Evolutionary conservation across 2,329 filamentous ascomycete genomes (phyloP).

Genomic region (Claviceps sp.): DNA sequence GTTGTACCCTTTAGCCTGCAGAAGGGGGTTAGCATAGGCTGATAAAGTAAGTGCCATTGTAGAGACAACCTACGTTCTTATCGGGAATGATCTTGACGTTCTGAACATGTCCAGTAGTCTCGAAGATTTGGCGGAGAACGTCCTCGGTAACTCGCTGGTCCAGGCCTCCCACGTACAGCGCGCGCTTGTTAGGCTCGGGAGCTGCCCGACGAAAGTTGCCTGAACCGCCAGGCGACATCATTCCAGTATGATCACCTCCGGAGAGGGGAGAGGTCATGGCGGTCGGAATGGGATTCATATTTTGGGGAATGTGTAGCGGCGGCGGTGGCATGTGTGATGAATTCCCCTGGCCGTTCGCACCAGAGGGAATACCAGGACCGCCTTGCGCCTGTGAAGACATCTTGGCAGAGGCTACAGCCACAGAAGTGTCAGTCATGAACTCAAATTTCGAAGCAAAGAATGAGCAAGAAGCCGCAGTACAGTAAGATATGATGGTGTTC

Average conservation of each 20-base stretch:
- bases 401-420: conserved; percentile 47
- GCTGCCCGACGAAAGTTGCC: conserved; percentile 80
- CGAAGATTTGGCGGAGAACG: conserved; percentile 92
- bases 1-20: conserved; percentile 86
- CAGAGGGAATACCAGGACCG: conserved; percentile 37
- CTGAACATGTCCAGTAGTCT: conserved; percentile 95
- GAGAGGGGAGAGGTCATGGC: conserved; percentile 82
- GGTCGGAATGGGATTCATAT: conserved; percentile 88
- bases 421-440: conserved; percentile 65
- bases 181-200: conserved; percentile 96
- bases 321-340: conserved; percentile 77
- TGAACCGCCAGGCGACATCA: conserved; percentile 76
- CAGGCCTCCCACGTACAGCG: conserved; percentile 87
- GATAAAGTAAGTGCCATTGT: conserved; percentile 3
- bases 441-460: neutral
- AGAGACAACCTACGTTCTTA: conserved; percentile 76
- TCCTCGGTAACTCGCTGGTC: conserved; percentile 94
- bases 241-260: conserved; percentile 44
- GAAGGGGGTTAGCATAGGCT: conserved; percentile 18
- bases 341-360: conserved; percentile 56
- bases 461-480: neutral
- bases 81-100: conserved; percentile 99
- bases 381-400: conserved; percentile 57
- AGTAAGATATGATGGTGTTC: conserved; percentile 2
- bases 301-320: conserved; percentile 86